These are phyloP conservation scores for Chlamydomonas sp. DNA, from an alignment of 139 green algal species.

Conservation along the genomic window DNA sequence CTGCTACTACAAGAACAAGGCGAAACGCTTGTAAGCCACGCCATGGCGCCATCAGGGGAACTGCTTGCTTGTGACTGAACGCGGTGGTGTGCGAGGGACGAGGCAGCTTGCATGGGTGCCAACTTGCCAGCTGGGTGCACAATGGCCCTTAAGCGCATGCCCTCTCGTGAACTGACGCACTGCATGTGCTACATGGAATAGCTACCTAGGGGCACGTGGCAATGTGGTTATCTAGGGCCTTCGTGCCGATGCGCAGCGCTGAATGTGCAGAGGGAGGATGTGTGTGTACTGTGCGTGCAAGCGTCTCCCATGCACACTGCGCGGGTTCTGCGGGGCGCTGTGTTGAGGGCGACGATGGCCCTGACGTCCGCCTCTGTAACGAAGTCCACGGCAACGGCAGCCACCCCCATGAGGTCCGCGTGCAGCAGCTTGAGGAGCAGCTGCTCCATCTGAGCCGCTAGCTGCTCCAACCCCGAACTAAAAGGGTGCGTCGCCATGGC, in stretches of 20 bases:
- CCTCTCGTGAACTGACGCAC: neutral
- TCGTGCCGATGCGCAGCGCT: too few species aligned
- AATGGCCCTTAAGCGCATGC: neutral
- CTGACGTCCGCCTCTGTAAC: too few species aligned
- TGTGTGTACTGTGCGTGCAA: too few species aligned
- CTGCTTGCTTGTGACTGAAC: neutral
- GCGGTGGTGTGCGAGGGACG: neutral
- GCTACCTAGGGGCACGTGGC: too few species aligned
- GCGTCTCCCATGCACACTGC: too few species aligned
- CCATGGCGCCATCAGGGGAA: neutral
- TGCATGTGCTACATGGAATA: neutral
- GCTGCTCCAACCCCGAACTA: neutral
- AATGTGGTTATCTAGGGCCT: too few species aligned
- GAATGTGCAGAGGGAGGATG: too few species aligned
- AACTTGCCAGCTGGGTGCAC: neutral
- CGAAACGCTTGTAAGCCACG: neutral
- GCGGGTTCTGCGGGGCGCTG: too few species aligned
- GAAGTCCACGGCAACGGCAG: too few species aligned
- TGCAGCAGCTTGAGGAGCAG: neutral
- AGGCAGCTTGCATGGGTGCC: neutral
- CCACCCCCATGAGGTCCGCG: too few species aligned
- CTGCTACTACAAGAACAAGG: constrained; percentile 6
- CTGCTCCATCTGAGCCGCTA: neutral
- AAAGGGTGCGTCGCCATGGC: neutral
- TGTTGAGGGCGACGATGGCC: too few species aligned